Percentiles rank a stretch among this genome's conserved stretches.
Conservation (phyloP, 352 stramenopile species). For the Peronospora belbahrii region DNA sequence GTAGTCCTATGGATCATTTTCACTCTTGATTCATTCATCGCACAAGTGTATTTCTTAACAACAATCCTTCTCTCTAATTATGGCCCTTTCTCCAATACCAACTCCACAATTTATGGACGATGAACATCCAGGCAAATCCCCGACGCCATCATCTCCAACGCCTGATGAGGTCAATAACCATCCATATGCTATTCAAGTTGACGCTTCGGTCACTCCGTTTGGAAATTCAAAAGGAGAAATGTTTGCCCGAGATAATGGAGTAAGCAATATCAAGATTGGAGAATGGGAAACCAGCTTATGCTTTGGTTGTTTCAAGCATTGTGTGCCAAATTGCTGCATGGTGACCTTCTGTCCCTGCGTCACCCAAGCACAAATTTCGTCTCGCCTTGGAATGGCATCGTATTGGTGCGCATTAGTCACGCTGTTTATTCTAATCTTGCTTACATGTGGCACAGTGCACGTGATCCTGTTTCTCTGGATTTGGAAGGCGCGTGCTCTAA, state of each 20-base stretch:
- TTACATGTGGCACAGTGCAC: conserved; percentile 18
- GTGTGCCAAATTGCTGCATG: conserved; percentile 46
- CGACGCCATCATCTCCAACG: conserved; percentile 1
- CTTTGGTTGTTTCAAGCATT: conserved; percentile 35
- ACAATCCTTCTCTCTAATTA: neutral
- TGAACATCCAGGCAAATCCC: neutral
- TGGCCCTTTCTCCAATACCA: conserved; percentile 2
- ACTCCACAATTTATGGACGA: neutral
- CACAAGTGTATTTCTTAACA: neutral
- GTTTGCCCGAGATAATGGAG: neutral
- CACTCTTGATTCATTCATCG: neutral
- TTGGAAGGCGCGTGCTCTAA: conserved; percentile 16
- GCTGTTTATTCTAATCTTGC: conserved; percentile 19
- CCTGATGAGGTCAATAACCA: conserved; percentile 2
- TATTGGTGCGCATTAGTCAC: conserved; percentile 23
- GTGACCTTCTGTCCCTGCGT: conserved; percentile 34
- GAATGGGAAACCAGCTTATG: conserved; percentile 22
- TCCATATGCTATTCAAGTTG: conserved; percentile 26
- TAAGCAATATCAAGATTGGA: conserved; percentile 16
- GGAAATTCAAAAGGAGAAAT: neutral
- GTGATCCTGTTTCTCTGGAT: conserved; percentile 29
- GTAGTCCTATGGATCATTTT: neutral
- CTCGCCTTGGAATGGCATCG: conserved; percentile 22
- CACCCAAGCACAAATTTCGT: conserved; percentile 30
- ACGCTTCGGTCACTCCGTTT: conserved; percentile 9